Conservation (phyloP, 2,329 filamentous ascomycete species). For the Ophiostoma sp. region DNA sequence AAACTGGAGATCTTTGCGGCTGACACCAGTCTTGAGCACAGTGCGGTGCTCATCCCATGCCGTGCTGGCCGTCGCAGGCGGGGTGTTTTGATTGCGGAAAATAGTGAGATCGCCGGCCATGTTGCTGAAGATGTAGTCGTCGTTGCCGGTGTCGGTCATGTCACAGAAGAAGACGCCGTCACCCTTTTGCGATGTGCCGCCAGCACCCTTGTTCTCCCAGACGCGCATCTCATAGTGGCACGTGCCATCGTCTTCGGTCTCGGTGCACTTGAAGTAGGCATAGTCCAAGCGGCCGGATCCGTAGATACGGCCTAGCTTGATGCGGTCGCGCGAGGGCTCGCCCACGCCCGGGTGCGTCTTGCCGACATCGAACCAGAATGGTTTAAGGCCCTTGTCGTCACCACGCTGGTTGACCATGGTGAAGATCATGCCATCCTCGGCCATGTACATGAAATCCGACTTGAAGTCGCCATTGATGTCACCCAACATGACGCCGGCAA, state of each 20-base stretch:
- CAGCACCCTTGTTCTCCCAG: conserved; percentile 30
- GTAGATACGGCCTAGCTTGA: conserved; percentile 6
- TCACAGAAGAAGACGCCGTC: conserved; percentile 30
- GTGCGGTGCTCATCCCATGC: neutral
- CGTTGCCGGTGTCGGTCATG: neutral
- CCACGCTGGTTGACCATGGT: conserved; percentile 12
- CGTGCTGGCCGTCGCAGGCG: neutral
- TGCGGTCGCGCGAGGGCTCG: neutral
- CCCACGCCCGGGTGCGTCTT: neutral
- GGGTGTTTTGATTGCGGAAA: neutral
- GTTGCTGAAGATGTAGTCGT: conserved; percentile 29
- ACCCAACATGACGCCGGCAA: neutral
- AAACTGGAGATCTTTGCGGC: neutral
- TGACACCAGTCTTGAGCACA: neutral
- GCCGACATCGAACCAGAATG: conserved; percentile 5
- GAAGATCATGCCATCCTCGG: neutral
- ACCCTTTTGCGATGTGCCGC: conserved; percentile 27
- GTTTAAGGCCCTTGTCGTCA: neutral
- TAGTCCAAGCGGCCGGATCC: neutral
- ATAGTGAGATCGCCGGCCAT: neutral
- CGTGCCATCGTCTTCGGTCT: conserved; percentile 28
- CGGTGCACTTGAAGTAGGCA: conserved; percentile 25
- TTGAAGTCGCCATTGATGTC: conserved; percentile 19
- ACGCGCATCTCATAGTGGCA: conserved; percentile 26
- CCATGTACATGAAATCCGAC: conserved; percentile 11